phyloP scores from a whole-genome alignment of 192 early-diverging fungal genomes.

The Pilobolus umbonatus region DNA sequence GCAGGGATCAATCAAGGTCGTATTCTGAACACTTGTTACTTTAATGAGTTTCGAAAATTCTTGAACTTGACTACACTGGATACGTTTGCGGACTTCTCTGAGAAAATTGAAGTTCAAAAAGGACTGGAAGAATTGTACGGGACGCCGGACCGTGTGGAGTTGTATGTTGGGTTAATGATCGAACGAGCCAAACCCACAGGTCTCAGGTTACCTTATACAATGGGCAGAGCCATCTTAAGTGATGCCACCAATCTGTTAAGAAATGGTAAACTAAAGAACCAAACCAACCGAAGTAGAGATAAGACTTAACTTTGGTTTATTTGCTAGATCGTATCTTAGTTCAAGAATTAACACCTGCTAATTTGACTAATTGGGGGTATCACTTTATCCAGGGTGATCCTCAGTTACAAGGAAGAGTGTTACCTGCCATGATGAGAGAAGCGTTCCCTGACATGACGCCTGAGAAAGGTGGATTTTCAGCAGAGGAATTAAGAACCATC shows the following conservation, averaged over 20 bases:
- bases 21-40: conserved; percentile 38
- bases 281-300: neutral
- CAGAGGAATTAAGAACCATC: conserved; percentile 5
- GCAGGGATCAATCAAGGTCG: conserved; percentile 39
- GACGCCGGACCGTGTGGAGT: conserved; percentile 37
- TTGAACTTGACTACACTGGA: conserved; percentile 29
- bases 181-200: conserved; percentile 40
- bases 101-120: conserved; percentile 11
- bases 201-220: conserved; percentile 40
- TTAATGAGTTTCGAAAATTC: conserved; percentile 45
- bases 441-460: conserved; percentile 8
- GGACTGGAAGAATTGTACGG: conserved; percentile 40
- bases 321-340: conserved; percentile 41
- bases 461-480: conserved; percentile 2
- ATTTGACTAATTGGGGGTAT: conserved; percentile 45
- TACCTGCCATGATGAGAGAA: conserved; percentile 13
- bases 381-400: conserved; percentile 23
- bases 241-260: conserved; percentile 46
- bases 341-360: conserved; percentile 35
- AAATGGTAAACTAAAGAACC: conserved; percentile 23
- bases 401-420: conserved; percentile 4
- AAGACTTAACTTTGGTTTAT: neutral
- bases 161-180: conserved; percentile 45
- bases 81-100: conserved; percentile 35
- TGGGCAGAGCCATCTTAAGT: conserved; percentile 39